Conservation (phyloP, 352 stramenopile genomes). For the Phytopythium chamaehyphon region DNA sequence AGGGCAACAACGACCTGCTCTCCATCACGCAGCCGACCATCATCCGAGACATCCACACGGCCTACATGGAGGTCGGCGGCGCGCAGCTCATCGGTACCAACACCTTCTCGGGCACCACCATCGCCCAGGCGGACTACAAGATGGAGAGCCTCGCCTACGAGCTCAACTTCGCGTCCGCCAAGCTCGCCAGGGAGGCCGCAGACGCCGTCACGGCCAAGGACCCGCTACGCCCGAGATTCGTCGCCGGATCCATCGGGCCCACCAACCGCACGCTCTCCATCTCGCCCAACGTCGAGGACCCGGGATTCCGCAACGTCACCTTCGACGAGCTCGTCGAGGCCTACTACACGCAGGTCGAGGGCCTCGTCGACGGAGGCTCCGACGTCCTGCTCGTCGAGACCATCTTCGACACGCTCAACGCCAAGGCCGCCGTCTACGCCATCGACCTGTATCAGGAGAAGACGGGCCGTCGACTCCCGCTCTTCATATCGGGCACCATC, state of each 20-base stretch:
- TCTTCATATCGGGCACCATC: constrained; percentile 96
- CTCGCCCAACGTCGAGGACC: constrained; percentile 94
- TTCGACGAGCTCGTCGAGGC: constrained; percentile 96
- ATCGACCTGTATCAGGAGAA: constrained; percentile 93
- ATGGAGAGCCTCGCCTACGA: constrained; percentile 96
- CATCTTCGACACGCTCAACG: constrained; percentile 98
- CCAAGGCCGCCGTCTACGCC: constrained; percentile 95
- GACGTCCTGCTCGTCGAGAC: constrained; percentile 98
- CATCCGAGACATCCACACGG: constrained; percentile 93
- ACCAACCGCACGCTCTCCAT: constrained; percentile 96
- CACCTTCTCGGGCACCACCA: constrained; percentile 96
- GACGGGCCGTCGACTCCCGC: constrained; percentile 85
- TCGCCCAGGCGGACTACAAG: constrained; percentile 96
- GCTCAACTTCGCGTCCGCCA: constrained; percentile 93
- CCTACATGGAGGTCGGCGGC: constrained; percentile 93
- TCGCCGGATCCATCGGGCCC: constrained; percentile 94
- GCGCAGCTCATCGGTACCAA: constrained; percentile 97
- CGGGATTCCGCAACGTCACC: constrained; percentile 92
- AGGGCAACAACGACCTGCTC: constrained; percentile 98
- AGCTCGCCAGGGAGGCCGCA: constrained; percentile 88
- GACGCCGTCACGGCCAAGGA: constrained; percentile 93
- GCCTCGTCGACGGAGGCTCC: constrained; percentile 92
- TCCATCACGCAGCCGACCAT: constrained; percentile 94
- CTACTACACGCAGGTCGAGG: constrained; percentile 95
- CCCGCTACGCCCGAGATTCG: constrained; percentile 92